Evolutionary conservation across 129 eudicot genomes (phyloP).

Genomic region (Deinandra increscens): DNA sequence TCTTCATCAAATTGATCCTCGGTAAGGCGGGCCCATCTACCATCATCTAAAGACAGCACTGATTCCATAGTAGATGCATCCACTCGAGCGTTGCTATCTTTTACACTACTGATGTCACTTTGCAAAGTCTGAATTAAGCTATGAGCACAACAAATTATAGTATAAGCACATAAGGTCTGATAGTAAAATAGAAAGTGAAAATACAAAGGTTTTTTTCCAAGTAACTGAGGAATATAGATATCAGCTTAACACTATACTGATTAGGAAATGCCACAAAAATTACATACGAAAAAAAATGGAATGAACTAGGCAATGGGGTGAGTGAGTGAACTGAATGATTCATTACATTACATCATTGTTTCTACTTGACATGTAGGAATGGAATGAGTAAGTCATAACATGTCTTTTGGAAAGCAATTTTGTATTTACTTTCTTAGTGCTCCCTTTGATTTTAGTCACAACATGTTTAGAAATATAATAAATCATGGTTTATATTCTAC

Average conservation of each 20-base stretch:
- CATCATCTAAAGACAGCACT: constrained; percentile 84
- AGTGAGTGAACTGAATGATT: neutral
- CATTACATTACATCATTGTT: neutral
- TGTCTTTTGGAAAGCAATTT: neutral
- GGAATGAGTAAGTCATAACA: neutral
- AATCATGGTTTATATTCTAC: neutral
- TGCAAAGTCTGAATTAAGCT: constrained; percentile 60
- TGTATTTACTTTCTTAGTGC: neutral
- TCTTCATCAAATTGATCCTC: constrained; percentile 40
- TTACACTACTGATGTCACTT: constrained; percentile 37
- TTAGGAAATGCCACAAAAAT: constrained; percentile 1
- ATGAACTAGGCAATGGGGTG: neutral
- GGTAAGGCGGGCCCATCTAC: constrained; percentile 64
- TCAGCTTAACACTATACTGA: neutral
- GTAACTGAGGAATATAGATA: neutral
- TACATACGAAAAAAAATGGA: neutral
- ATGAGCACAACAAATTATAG: constrained; percentile 20
- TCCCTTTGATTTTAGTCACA: neutral
- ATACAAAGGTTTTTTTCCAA: neutral
- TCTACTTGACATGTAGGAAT: constrained; percentile 2
- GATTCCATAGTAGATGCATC: constrained; percentile 81
- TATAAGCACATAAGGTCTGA: neutral
- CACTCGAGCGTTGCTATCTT: constrained; percentile 40
- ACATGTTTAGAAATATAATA: neutral
- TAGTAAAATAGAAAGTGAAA: neutral